Conservation (phyloP, 31 red algal species). For the Asparagopsis taxiformis region DNA sequence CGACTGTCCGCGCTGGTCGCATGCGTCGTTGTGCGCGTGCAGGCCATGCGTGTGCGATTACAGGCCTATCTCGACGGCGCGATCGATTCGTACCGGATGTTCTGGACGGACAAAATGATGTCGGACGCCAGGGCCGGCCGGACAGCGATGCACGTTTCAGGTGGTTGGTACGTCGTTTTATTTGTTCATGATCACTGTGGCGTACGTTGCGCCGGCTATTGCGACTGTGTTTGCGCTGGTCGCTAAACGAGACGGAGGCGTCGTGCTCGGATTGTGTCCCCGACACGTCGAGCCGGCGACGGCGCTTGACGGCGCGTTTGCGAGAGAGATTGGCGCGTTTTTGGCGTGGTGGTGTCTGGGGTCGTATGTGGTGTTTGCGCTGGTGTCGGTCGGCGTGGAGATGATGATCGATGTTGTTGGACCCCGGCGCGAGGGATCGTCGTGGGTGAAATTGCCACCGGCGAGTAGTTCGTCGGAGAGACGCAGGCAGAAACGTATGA, state of each 20-base stretch:
- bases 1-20: conserved; percentile 11
- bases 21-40: conserved; percentile 1
- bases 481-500: conserved; percentile 31
- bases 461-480: conserved; percentile 30
- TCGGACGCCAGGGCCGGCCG: conserved; percentile 10
- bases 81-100: conserved; percentile 34
- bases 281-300: background rate
- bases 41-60: conserved; percentile 18
- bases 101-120: conserved; percentile 29
- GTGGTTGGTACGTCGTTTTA: conserved; percentile 44
- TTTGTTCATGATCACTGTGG: conserved; percentile 25
- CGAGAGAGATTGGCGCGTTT: conserved; percentile 21
- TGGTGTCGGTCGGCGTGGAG: conserved; percentile 16
- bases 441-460: conserved; percentile 2
- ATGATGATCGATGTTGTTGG: conserved; percentile 7
- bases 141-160: background rate
- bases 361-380: conserved; percentile 23
- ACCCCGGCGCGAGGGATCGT: conserved; percentile 22
- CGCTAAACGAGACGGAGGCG: conserved; percentile 47
- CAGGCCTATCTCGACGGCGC: conserved; percentile 63
- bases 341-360: conserved; percentile 44
- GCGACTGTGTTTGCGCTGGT: conserved; percentile 26
- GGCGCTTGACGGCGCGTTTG: conserved; percentile 1
- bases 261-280: conserved; percentile 15
- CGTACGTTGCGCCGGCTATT: conserved; percentile 34